These are phyloP conservation scores for Aspergillus heteromorphus DNA, from an alignment of 495 filamentous ascomycete species.

Conservation along the genomic window DNA sequence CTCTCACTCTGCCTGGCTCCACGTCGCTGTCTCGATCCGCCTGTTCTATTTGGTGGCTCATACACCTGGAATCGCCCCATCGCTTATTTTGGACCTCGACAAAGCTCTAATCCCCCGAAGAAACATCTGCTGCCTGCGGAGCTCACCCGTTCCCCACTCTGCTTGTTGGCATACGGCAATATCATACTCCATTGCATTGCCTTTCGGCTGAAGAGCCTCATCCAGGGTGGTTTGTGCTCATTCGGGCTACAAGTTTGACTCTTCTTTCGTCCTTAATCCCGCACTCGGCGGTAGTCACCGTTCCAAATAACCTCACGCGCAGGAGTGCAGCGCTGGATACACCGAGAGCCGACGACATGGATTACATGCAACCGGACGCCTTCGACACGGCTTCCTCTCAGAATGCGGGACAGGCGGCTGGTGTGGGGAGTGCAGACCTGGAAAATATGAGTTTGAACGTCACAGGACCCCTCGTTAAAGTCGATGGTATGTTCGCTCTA, in stretches of 20 bases:
- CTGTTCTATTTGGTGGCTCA: background rate
- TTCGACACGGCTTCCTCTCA: constrained; percentile 18
- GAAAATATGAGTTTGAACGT: constrained; percentile 13
- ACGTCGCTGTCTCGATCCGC: background rate
- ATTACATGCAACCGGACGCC: constrained; percentile 24
- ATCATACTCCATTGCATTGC: background rate
- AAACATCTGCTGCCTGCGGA: background rate
- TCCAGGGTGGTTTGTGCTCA: background rate
- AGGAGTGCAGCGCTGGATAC: background rate
- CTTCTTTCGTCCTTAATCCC: background rate
- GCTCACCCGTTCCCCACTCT: constrained; percentile 10
- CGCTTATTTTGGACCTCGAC: background rate
- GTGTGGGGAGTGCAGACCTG: constrained; percentile 5
- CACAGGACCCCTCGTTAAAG: constrained; percentile 20
- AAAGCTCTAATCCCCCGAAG: background rate
- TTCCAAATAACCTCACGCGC: background rate
- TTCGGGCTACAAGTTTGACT: background rate
- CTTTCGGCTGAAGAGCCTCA: background rate
- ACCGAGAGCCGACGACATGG: constrained; percentile 16
- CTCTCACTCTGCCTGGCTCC: background rate
- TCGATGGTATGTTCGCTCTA: constrained; percentile 24
- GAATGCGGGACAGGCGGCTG: constrained; percentile 8
- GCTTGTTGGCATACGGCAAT: background rate
- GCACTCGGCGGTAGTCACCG: background rate
- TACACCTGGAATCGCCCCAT: background rate